Conservation (phyloP, 768 basidiomycete genomes). For the Aureoboletus auriporus region DNA sequence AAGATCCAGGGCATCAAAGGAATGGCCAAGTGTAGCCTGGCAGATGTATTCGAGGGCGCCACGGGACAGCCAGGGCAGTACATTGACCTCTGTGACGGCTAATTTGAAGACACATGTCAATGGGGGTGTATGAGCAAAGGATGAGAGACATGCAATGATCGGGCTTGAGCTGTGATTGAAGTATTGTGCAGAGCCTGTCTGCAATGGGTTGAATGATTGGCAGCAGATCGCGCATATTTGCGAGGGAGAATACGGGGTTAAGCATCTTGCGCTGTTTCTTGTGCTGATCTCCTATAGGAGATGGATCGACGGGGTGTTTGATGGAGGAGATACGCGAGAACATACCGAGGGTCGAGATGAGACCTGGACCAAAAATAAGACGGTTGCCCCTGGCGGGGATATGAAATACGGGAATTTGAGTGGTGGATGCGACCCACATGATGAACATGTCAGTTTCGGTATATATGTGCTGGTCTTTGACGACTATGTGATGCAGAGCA, state of each 20-base stretch:
- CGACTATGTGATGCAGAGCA: conserved; percentile 34
- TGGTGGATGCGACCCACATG: conserved; percentile 13
- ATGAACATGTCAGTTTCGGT: conserved; percentile 37
- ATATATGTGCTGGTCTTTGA: conserved; percentile 35
- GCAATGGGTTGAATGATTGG: conserved; percentile 33
- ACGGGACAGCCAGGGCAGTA: conserved; percentile 32
- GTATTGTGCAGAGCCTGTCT: conserved; percentile 17
- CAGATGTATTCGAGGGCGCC: conserved; percentile 35
- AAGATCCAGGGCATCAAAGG: conserved; percentile 27
- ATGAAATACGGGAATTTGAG: neutral
- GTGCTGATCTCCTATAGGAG: conserved; percentile 25
- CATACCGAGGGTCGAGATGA: conserved; percentile 36
- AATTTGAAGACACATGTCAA: neutral
- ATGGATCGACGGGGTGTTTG: neutral
- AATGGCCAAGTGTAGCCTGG: conserved; percentile 32
- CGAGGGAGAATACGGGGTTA: conserved; percentile 30
- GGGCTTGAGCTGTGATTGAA: conserved; percentile 18
- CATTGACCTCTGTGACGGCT: conserved; percentile 29
- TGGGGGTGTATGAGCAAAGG: neutral
- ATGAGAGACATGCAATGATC: conserved; percentile 18
- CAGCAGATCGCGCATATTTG: conserved; percentile 28
- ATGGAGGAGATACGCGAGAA: neutral
- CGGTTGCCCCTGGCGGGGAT: conserved; percentile 18
- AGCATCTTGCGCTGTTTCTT: conserved; percentile 31
- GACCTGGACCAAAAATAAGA: conserved; percentile 35